Evolutionary conservation across 495 filamentous ascomycete genomes (phyloP).

Genomic region (Glutinoglossum americanum): DNA sequence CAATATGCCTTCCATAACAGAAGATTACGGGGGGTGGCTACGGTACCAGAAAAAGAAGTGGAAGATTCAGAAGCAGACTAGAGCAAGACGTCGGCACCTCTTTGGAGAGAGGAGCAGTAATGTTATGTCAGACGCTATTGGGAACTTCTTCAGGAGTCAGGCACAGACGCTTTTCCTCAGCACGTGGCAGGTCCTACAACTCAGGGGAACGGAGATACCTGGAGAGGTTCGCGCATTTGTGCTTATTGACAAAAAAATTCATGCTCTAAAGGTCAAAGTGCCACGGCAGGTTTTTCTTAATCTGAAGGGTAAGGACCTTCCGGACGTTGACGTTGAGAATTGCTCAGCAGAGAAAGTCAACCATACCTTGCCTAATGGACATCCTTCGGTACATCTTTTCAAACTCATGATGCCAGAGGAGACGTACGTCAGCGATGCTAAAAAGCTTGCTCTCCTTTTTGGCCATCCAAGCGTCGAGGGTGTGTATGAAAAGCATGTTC

Average conservation of each 20-base stretch:
- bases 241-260: slow-evolving; percentile 79
- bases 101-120: slow-evolving; percentile 76
- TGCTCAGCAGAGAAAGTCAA: slow-evolving; percentile 80
- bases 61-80: slow-evolving; percentile 91
- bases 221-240: slow-evolving; percentile 79
- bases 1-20: slow-evolving; percentile 63
- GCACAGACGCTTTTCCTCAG: slow-evolving; percentile 72
- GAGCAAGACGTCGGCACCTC: slow-evolving; percentile 66
- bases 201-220: slow-evolving; percentile 54
- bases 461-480: slow-evolving; percentile 90
- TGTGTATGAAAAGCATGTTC: slow-evolving; percentile 85
- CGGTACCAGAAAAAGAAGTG: slow-evolving; percentile 97
- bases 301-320: slow-evolving; percentile 63
- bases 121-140: slow-evolving; percentile 47
- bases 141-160: slow-evolving; percentile 74
- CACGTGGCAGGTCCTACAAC: slow-evolving; percentile 87
- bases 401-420: slow-evolving; percentile 80
- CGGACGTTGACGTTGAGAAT: slow-evolving; percentile 70
- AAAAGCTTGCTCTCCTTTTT: slow-evolving; percentile 63
- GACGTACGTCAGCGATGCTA: slow-evolving; percentile 57
- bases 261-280: slow-evolving; percentile 72
- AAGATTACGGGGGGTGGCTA: slow-evolving; percentile 78
- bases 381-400: slow-evolving; percentile 83
- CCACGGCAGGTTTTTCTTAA: slow-evolving; percentile 81
- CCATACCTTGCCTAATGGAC: slow-evolving; percentile 84